Base-by-base conservation (phyloP, 371 early-diverging fungal genomes). In the Mucor racemosus region DNA sequence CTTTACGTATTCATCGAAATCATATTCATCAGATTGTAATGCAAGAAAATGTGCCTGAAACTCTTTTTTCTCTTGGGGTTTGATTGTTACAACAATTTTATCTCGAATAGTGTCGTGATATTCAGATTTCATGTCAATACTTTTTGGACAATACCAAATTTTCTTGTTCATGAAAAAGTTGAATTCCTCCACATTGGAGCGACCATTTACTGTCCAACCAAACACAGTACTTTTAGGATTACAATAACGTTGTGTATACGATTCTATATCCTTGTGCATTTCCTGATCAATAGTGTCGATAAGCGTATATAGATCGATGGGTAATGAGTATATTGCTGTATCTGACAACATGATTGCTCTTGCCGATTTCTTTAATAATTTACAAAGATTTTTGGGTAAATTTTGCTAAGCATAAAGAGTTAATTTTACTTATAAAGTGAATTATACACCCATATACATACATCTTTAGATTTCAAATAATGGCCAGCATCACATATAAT, bases 201-300 rank as follows among this genome's bases (percentile, higher is more conserved):
- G 57, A 26, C 70, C 70, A 40, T 61, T 57, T 58, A 72, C 72
- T 26, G 68, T 58, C 73, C 61, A 68, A 1, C 77, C 81, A 69
- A 73, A 75, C 10, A 66, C 59, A 4, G 61, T 44, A 9, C 59
- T 46, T 64, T 58, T 76, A 17, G 74, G 82, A 53, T 77, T 64
- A 54, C 92, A 92, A 71, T 91, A 93, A 8, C 91, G 74, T 26
- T 72, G 67, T 9, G 84, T 83, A 75, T 79, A 93, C 33, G 74
- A 65, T 11, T 58, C 36, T 19, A 81, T 68, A 14, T 57, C 71
- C 0, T 77, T 64, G 69, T 87, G 89, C 3, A 78, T 9, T 4
- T 54, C 58, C 31, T 73, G 73, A 39, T 76, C 60, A 26, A 91
- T 58, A 0, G 82, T 75, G n/a, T 58, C 62, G 17, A 92, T 66